Evolutionary conservation across 164 flowering plant species (phyloP).

Genomic region (Vitis vinifera): ASM3070453v1 NC_081818.1:27069001-27069500

Average conservation of each 20-base stretch:
- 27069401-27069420: background rate
- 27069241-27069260: slow-evolving; percentile 8
- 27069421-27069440: background rate
- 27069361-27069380: slow-evolving; percentile 31
- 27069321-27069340: slow-evolving; percentile 49
- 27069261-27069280: slow-evolving; percentile 88
- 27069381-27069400: background rate
- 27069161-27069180: too few relatives aligned
- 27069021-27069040: background rate
- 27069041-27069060: too few relatives aligned
- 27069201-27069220: background rate
- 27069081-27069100: slow-evolving; percentile 38
- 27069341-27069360: slow-evolving; percentile 48
- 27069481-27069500: too few relatives aligned
- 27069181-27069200: too few relatives aligned
- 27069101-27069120: slow-evolving; percentile 45
- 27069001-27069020: slow-evolving; percentile 62
- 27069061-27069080: background rate
- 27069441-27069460: background rate
- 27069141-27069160: background rate
- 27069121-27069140: slow-evolving; percentile 72
- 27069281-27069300: slow-evolving; percentile 84
- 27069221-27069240: background rate
- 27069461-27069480: background rate
- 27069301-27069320: slow-evolving; percentile 60